Conservation (phyloP, 768 basidiomycete species). For the Leccinellum rugosiceps region DNA sequence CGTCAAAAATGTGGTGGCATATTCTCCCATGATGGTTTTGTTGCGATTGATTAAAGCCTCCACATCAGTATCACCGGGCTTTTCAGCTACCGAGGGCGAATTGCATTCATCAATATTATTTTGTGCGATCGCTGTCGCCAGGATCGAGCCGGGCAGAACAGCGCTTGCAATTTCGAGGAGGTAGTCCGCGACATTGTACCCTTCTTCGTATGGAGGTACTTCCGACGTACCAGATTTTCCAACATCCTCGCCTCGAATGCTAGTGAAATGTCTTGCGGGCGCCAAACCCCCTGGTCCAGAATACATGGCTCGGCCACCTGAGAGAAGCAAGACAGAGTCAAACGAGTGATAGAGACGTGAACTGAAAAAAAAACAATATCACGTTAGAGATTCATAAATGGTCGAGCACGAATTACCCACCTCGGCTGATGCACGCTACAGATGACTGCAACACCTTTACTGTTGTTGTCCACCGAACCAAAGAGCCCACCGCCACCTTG, state of each 20-base stretch:
- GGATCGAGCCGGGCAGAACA: constrained; percentile 44
- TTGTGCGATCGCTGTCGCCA: constrained; percentile 28
- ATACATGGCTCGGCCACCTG: constrained; percentile 76
- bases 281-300: constrained; percentile 70
- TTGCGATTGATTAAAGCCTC: constrained; percentile 20
- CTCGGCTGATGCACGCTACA: constrained; percentile 88
- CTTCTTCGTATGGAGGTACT: constrained; percentile 58
- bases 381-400: background rate
- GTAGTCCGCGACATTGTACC: constrained; percentile 92
- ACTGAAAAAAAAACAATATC: constrained; percentile 30
- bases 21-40: constrained; percentile 32
- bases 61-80: constrained; percentile 11
- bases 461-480: constrained; percentile 31
- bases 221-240: constrained; percentile 35
- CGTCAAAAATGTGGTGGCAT: constrained; percentile 81
- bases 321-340: constrained; percentile 74
- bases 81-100: constrained; percentile 10
- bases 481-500: constrained; percentile 36
- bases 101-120: background rate
- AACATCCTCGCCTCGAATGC: constrained; percentile 21
- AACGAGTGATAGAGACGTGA: constrained; percentile 86
- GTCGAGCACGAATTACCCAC: constrained; percentile 32
- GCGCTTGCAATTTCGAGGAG: constrained; percentile 84
- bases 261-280: constrained; percentile 66
- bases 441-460: constrained; percentile 75